A percentile compares a stretch with the other conserved stretches of the same genome.
These are phyloP conservation scores for Laburnicola sp. DNA, from an alignment of 2,329 filamentous ascomycete genomes.

Conservation along the genomic window DNA sequence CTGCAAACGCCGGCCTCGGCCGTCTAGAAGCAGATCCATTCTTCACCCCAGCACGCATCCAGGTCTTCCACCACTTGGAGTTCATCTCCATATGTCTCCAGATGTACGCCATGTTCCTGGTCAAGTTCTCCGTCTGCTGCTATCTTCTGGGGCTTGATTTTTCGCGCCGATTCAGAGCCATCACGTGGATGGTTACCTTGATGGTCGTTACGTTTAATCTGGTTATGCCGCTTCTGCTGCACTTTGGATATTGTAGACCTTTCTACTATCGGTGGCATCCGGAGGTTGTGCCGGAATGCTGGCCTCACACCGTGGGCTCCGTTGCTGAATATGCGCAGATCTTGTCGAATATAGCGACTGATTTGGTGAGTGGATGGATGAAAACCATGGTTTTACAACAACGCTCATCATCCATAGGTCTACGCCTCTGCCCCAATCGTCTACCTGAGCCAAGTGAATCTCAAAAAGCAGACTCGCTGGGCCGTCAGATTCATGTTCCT, in stretches of 20 bases:
- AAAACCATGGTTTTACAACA: too few species aligned
- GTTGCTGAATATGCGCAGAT: constrained; percentile 14
- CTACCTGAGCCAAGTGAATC: constrained; percentile 11
- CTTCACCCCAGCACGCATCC: constrained; percentile 6
- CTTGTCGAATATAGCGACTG: constrained; percentile 15
- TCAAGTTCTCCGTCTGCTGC: constrained; percentile 18
- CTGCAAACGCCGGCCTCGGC: constrained; percentile 10
- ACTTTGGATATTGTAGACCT: constrained; percentile 11
- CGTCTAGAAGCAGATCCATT: constrained; percentile 17
- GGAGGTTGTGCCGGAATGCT: constrained; percentile 12
- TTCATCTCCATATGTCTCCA: constrained; percentile 16
- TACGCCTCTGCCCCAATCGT: constrained; percentile 17
- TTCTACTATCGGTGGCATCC: constrained; percentile 10
- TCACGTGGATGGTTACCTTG: constrained; percentile 14
- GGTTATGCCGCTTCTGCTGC: constrained; percentile 6
- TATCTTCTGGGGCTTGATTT: constrained; percentile 22
- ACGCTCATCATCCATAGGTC: constrained; percentile 2
- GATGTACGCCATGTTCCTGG: constrained; percentile 19
- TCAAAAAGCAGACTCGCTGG: constrained; percentile 16
- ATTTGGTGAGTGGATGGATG: constrained; percentile 9
- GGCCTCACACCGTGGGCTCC: constrained; percentile 7
- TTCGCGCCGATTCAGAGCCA: constrained; percentile 10
- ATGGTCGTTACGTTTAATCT: constrained; percentile 15
- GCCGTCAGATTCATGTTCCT: constrained; percentile 16
- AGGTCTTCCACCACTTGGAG: constrained; percentile 6